Percentiles rank a stretch among this genome's conserved stretches.
Conservation (phyloP, 1,139 yeast genomes). For the Tardiomyces blankii region DNA sequence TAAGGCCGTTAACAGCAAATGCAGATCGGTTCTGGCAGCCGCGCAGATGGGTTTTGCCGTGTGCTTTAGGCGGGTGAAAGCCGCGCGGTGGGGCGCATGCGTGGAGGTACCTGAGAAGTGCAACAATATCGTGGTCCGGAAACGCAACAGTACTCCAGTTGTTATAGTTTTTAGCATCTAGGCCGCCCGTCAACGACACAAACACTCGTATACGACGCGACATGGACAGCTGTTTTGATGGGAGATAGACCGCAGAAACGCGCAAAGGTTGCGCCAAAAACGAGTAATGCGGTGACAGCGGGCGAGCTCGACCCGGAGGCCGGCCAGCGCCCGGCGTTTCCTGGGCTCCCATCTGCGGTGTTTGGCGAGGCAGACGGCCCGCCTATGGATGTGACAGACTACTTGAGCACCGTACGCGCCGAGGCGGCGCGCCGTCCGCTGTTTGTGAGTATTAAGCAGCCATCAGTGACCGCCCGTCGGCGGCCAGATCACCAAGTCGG, state of each 20-base stretch:
- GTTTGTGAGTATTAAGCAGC: background rate
- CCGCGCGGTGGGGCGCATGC: too few relatives aligned
- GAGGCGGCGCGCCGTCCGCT: slow-evolving; percentile 4
- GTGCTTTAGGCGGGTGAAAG: too few relatives aligned
- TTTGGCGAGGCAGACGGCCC: slow-evolving; percentile 6
- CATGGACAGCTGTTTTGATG: background rate
- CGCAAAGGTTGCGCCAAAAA: background rate
- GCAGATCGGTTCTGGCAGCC: too few relatives aligned
- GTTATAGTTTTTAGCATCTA: too few relatives aligned
- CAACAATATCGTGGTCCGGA: too few relatives aligned
- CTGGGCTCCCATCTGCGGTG: slow-evolving; percentile 13
- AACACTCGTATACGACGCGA: too few relatives aligned
- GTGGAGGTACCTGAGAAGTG: too few relatives aligned
- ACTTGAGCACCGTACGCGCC: slow-evolving; percentile 10
- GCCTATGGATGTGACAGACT: slow-evolving; percentile 12
- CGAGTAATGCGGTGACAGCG: background rate
- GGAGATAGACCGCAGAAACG: background rate
- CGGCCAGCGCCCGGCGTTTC: slow-evolving; percentile 34
- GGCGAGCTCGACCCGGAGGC: slow-evolving; percentile 23
- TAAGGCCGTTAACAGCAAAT: too few relatives aligned
- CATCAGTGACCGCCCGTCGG: background rate
- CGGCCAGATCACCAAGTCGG: background rate
- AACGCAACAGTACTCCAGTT: too few relatives aligned
- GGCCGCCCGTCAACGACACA: too few relatives aligned
- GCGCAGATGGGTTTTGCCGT: too few relatives aligned